Base-by-base conservation (phyloP, 2,329 filamentous ascomycete species). In the Curvularia sp. region DNA sequence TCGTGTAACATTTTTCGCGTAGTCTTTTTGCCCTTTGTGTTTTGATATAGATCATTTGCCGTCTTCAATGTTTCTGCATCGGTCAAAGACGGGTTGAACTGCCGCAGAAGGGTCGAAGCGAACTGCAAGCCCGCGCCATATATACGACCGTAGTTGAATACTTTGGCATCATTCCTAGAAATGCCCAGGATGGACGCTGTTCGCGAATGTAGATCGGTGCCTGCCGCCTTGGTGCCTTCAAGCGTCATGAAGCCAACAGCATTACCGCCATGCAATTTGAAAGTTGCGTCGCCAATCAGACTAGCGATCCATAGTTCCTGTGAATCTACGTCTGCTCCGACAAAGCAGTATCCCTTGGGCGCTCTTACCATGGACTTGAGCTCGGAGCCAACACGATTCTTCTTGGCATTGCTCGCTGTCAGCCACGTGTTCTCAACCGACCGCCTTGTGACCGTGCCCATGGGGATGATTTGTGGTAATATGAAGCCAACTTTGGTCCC, bases 231-330 rank as follows among this genome's bases (percentile, higher is more conserved):
- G 49, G 92, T 95, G 13, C 95, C 94, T 79, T 99, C 96, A 1
- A 99, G 82, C 0, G 95, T 99, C 96, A 99, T 99, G 81, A 99
- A 99, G 0, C 96, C 95, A 57, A 99, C 91, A 1, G 96, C 95
- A 73, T 97, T 98, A 52, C 95, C 96, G 41, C 95, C 96, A 67
- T 99, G 95, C 1, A 99, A 82, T 71, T 92, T 90, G 80, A 99
- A 99, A 23, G 93, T 93, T 3, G 95, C 92, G 75, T 99, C 95
- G 23, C 95, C 95, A 1, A 99, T 87, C 1, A 99, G 83, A 76
- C 92, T 97, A 3, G 95, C 96, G 70, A 99, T 99, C 95, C 96
- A 99, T 6, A 99, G 84, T 77, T 99, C 95, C 75, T 99, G 89
- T 2, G 93, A 97, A 74, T 99, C 95, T 4, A 99, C 95, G 78